Conservation (phyloP, 495 filamentous ascomycete genomes). For the Aspergillus heteromorphus region DNA sequence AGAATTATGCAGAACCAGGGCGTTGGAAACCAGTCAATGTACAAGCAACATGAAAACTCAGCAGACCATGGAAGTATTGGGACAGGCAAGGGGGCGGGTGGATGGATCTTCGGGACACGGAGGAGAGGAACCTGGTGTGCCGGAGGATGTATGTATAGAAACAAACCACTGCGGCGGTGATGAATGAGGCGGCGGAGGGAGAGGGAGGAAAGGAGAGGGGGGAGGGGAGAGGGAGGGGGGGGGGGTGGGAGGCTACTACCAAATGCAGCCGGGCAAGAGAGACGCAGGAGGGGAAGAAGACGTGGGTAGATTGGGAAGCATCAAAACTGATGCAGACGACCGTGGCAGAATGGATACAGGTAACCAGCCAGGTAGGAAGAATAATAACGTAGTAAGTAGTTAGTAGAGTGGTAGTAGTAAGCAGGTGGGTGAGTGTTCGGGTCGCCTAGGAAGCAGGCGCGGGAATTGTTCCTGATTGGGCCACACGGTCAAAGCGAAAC, state of each 20-base stretch:
- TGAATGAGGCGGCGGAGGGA: background rate
- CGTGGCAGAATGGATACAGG: background rate
- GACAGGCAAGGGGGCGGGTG: conserved; percentile 6
- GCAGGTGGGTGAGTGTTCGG: background rate
- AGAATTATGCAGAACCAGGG: conserved; percentile 9
- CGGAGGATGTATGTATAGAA: background rate
- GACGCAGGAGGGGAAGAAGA: conserved; percentile 3
- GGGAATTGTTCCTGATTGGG: background rate
- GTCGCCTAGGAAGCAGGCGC: background rate
- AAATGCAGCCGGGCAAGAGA: conserved; percentile 2
- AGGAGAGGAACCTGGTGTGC: background rate
- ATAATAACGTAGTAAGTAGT: background rate
- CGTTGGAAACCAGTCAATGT: conserved; percentile 10
- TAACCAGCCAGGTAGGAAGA: background rate
- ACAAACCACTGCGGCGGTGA: background rate
- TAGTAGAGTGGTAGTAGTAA: background rate
- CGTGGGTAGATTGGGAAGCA: conserved; percentile 4
- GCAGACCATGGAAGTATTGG: background rate
- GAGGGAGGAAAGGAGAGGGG: background rate
- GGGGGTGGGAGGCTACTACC: background rate
- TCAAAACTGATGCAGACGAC: conserved; percentile 8
- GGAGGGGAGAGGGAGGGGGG: too few species aligned
- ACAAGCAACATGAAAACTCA: conserved; percentile 2
- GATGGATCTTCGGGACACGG: background rate
- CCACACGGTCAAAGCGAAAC: background rate